Percentiles rank a stretch among this genome's conserved stretches.
phyloP scores from a whole-genome alignment of 305 asterid genomes.

The Rubia tinctorum region DNA sequence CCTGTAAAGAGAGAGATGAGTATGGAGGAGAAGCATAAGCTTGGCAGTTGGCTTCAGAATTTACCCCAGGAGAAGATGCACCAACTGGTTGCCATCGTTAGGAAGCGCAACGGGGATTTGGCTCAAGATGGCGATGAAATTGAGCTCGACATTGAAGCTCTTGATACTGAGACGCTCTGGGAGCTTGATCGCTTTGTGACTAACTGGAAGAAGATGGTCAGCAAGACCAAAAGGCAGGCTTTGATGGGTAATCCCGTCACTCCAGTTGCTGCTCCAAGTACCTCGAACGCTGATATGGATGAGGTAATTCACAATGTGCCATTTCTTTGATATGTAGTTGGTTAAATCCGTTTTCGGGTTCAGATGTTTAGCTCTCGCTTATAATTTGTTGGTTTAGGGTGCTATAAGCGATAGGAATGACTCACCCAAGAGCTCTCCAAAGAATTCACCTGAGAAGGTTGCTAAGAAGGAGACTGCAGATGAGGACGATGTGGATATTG shows the following conservation, averaged over 20 bases:
- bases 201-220: slow-evolving; percentile 95
- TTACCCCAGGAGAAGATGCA: slow-evolving; percentile 98
- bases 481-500: slow-evolving; percentile 95
- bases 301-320: slow-evolving; percentile 36
- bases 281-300: slow-evolving; percentile 51
- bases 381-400: slow-evolving; percentile 31
- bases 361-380: slow-evolving; percentile 1
- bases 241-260: slow-evolving; percentile 49
- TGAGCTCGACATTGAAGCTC: slow-evolving; percentile 96
- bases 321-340: background rate
- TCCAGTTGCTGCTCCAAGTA: slow-evolving; percentile 41
- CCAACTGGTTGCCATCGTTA: slow-evolving; percentile 73
- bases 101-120: slow-evolving; percentile 82
- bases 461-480: slow-evolving; percentile 66
- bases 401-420: slow-evolving; percentile 54
- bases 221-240: slow-evolving; percentile 86
- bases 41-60: slow-evolving; percentile 84
- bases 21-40: slow-evolving; percentile 94
- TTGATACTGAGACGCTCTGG: slow-evolving; percentile 95
- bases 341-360: background rate
- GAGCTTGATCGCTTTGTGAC: slow-evolving; percentile 96
- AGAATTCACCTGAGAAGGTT: slow-evolving; percentile 36
- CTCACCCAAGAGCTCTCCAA: background rate
- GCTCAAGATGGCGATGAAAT: slow-evolving; percentile 98
- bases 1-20: slow-evolving; percentile 88